These are phyloP conservation scores for Dryadomyces quercivorus DNA, from an alignment of 2,329 filamentous ascomycete genomes.

Conservation along the genomic window DNA sequence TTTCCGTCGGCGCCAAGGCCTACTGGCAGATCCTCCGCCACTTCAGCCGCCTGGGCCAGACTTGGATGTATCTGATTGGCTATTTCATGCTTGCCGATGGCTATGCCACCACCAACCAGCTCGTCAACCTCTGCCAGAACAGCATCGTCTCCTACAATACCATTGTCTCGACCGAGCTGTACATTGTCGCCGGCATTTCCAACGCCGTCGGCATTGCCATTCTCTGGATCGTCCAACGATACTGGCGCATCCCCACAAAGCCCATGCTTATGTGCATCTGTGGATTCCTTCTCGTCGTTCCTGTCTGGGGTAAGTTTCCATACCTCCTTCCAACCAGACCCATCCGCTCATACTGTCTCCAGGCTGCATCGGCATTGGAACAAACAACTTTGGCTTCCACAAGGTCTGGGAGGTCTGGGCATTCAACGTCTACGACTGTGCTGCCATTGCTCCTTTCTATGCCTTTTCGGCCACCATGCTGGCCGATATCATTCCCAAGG, in stretches of 20 bases:
- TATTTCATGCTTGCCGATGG: slow-evolving; percentile 14
- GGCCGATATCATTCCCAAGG: slow-evolving; percentile 13
- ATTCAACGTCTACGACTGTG: slow-evolving; percentile 5
- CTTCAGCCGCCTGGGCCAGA: background rate
- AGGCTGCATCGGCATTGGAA: slow-evolving; percentile 12
- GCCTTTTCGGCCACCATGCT: slow-evolving; percentile 12
- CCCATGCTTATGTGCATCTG: slow-evolving; percentile 13
- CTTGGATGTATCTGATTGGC: slow-evolving; percentile 1
- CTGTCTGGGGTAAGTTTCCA: slow-evolving; percentile 10
- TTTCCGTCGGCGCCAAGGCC: background rate
- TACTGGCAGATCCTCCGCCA: slow-evolving; percentile 4
- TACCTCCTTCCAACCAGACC: background rate
- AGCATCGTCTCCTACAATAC: slow-evolving; percentile 14
- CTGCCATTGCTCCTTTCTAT: slow-evolving; percentile 1
- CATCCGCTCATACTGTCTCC: background rate
- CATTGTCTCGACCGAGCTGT: slow-evolving; percentile 6
- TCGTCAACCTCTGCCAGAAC: slow-evolving; percentile 13
- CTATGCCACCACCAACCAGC: slow-evolving; percentile 12
- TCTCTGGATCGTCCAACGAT: slow-evolving; percentile 10
- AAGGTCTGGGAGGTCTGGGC: slow-evolving; percentile 13
- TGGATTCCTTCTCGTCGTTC: slow-evolving; percentile 12
- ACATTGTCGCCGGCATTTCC: background rate
- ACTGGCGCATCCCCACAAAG: slow-evolving; percentile 13
- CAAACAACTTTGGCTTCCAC: slow-evolving; percentile 11
- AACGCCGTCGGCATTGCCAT: background rate